Base-by-base conservation (phyloP, 495 filamentous ascomycete species). In the Wilcoxina mikolae region DNA sequence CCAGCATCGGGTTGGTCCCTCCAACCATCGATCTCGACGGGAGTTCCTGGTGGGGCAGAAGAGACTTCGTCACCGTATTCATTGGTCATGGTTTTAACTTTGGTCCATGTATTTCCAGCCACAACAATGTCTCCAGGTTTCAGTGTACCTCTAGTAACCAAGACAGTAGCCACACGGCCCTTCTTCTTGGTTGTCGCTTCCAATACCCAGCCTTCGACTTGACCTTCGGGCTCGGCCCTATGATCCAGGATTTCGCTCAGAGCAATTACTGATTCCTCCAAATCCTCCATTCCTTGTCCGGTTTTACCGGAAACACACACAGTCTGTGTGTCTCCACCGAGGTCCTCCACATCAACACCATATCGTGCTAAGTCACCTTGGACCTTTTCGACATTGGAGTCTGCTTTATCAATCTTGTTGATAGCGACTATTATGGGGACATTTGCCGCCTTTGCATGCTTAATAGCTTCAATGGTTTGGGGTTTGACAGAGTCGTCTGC, bases 401-500 rank as follows among this genome's bases (percentile, higher is more conserved):
- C 80, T 56, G 82, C 79, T 68, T 90, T 95, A 68, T 99, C 93
- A 44, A 94, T 78, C 68, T 99, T 99, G 72, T 87, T 99, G 69
- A 95, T 86, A n/a, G 93, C 93, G 17, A 96, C 93, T 52, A 96
- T 93, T 47, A 99, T 90, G 11, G 91, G 89, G 0, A 96, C 93
- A 53, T 83, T 82, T 27, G 93, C 87, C n/a, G 75, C 73, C 45
- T 82, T 83, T 3, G 93, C 91, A 61, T 96, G 91, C 63, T 91
- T 94, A 66, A 99, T 84, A 11, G 91, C 90, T 68, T 99, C 93
- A 9, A 96, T 74, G 0, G 93, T 99, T 64, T 99, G 93, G 1
- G 93, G 93, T 69, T 87, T 99, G 53, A 99, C 91, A 64, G 85
- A 89, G 67, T 99, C 93, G 69, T 99, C 93, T 15, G 93, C 90